Evolutionary conservation across 768 basidiomycete species (phyloP).

Genomic region (Boletus subparvulus): DNA sequence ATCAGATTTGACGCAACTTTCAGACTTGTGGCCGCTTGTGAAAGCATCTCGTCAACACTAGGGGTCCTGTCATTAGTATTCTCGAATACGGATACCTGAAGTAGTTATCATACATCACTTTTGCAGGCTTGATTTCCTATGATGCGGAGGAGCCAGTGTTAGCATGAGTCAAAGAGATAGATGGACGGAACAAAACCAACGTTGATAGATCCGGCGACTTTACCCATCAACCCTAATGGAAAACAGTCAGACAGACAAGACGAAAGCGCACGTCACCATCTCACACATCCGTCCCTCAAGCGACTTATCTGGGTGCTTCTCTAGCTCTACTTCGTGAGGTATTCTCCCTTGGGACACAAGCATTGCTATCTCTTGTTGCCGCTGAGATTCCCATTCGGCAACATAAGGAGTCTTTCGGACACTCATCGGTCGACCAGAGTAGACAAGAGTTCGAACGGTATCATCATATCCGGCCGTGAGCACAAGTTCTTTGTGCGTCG

Average conservation of each 20-base stretch:
- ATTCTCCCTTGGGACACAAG: slow-evolving; percentile 65
- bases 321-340: slow-evolving; percentile 73
- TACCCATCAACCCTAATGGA: slow-evolving; percentile 70
- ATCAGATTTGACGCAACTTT: slow-evolving; percentile 43
- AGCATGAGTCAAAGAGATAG: background rate
- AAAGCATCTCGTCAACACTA: slow-evolving; percentile 82
- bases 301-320: slow-evolving; percentile 65
- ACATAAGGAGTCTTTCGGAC: slow-evolving; percentile 83
- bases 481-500: slow-evolving; percentile 66
- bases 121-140: slow-evolving; percentile 81
- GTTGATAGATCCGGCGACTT: slow-evolving; percentile 69
- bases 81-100: background rate
- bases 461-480: slow-evolving; percentile 76
- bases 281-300: slow-evolving; percentile 59
- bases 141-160: background rate
- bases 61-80: slow-evolving; percentile 6
- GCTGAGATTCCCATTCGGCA: slow-evolving; percentile 66
- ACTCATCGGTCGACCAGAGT: slow-evolving; percentile 76
- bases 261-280: slow-evolving; percentile 17
- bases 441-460: slow-evolving; percentile 66
- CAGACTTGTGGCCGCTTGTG: slow-evolving; percentile 62
- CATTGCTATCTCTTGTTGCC: slow-evolving; percentile 56
- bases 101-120: slow-evolving; percentile 62
- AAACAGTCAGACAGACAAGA: slow-evolving; percentile 2
- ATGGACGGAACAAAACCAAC: slow-evolving; percentile 34